These are phyloP conservation scores for Maudiozyma humilis DNA, from an alignment of 1,139 yeast genomes.

Conservation along the genomic window DNA sequence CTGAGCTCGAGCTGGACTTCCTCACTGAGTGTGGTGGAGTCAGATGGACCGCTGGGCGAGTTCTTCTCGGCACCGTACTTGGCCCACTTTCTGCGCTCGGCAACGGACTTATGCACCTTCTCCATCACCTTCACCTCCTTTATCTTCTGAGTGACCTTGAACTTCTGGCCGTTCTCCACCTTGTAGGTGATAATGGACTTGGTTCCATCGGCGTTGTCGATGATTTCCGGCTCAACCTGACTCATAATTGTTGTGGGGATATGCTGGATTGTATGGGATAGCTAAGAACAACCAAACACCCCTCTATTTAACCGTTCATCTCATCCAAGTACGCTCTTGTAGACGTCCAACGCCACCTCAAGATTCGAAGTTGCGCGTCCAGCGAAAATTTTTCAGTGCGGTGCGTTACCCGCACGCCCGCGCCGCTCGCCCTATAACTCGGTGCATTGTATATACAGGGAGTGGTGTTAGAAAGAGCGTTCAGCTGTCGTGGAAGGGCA, in stretches of 20 bases:
- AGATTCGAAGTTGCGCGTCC: background rate
- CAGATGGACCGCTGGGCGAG: constrained; percentile 78
- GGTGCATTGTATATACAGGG: no score
- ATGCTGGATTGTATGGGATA: background rate
- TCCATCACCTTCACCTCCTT: constrained; percentile 71
- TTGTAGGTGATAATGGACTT: constrained; percentile 78
- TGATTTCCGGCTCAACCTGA: constrained; percentile 61
- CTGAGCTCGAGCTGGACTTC: constrained; percentile 63
- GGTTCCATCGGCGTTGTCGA: constrained; percentile 77
- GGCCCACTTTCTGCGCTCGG: constrained; percentile 62
- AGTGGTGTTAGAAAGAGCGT: no score
- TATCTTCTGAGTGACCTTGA: constrained; percentile 78
- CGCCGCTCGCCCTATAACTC: no score
- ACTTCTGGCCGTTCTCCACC: constrained; percentile 74
- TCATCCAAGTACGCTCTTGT: no score
- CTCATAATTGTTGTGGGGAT: constrained; percentile 14
- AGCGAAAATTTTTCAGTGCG: background rate
- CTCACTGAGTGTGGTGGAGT: constrained; percentile 84
- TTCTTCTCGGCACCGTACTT: constrained; percentile 80
- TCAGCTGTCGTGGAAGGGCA: no score
- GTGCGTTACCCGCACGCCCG: background rate
- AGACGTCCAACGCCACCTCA: no score
- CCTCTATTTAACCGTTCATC: no score
- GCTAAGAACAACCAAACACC: background rate
- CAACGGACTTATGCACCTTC: constrained; percentile 70